Percentiles rank a stretch among this genome's conserved stretches.
phyloP scores from a whole-genome alignment of 257 asterid genomes.

The Gardenia jasminoides region DNA sequence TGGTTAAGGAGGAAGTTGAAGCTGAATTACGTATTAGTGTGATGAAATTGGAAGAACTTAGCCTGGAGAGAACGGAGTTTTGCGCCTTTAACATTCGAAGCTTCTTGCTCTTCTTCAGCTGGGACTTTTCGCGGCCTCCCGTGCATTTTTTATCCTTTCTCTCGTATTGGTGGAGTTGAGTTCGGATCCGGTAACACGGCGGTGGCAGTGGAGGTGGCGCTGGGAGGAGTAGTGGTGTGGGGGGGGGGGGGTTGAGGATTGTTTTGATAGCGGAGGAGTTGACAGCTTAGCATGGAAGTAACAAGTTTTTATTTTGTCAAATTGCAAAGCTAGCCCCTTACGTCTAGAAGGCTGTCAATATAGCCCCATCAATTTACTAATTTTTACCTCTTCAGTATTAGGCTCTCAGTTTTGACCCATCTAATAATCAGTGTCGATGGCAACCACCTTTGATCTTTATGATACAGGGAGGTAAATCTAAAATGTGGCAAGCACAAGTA shows the following conservation, averaged over 20 bases:
- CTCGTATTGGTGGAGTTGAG: not conserved
- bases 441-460: too few species aligned
- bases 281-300: not conserved
- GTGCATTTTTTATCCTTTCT: slow-evolving; percentile 53
- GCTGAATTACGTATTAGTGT: slow-evolving; percentile 46
- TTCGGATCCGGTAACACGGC: not conserved
- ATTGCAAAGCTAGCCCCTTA: too few species aligned
- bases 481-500: too few species aligned
- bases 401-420: too few species aligned
- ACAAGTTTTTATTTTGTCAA: too few species aligned
- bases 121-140: slow-evolving; percentile 74
- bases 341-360: too few species aligned
- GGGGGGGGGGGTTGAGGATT: not conserved
- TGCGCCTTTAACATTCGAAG: slow-evolving; percentile 55
- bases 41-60: slow-evolving; percentile 77
- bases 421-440: too few species aligned
- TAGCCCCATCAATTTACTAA: too few species aligned
- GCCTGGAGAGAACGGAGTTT: slow-evolving; percentile 77
- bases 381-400: too few species aligned
- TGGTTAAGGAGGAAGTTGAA: not conserved
- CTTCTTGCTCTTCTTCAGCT: slow-evolving; percentile 55
- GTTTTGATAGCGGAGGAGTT: not conserved
- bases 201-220: not conserved
- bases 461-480: too few species aligned
- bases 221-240: not conserved